Evolutionary conservation across 2,329 filamentous ascomycete species (phyloP).

Genomic region (Ambrosiella cleistominuta): DNA sequence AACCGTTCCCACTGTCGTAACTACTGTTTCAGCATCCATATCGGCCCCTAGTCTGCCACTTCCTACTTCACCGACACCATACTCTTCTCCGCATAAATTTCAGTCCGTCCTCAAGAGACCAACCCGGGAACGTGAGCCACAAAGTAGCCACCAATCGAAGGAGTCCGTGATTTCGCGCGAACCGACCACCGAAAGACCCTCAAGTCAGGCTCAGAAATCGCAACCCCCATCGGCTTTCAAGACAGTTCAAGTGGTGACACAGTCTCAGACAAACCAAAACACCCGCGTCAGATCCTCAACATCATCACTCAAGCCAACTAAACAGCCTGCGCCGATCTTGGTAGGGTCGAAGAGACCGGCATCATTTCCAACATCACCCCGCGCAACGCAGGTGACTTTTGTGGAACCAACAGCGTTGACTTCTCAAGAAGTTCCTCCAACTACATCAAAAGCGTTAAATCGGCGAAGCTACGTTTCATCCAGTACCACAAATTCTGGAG

Average conservation of each 20-base stretch:
- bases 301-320: slow-evolving; percentile 15
- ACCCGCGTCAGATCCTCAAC: slow-evolving; percentile 18
- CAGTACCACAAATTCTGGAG: slow-evolving; percentile 5
- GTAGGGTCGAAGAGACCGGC: slow-evolving; percentile 20
- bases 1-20: slow-evolving; percentile 4
- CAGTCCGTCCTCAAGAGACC: slow-evolving; percentile 8
- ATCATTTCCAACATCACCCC: slow-evolving; percentile 21
- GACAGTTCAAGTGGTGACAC: neutral
- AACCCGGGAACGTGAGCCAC: slow-evolving; percentile 4
- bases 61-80: slow-evolving; percentile 16
- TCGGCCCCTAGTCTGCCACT: slow-evolving; percentile 12
- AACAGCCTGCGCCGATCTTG: slow-evolving; percentile 10
- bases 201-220: neutral
- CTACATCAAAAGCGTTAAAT: slow-evolving; percentile 7
- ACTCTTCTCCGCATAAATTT: slow-evolving; percentile 9
- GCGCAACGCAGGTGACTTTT: slow-evolving; percentile 10
- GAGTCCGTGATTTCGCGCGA: neutral
- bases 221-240: slow-evolving; percentile 1
- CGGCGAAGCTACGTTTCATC: slow-evolving; percentile 7
- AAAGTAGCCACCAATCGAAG: neutral
- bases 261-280: slow-evolving; percentile 9
- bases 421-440: neutral
- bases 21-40: slow-evolving; percentile 9
- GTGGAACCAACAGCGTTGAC: slow-evolving; percentile 4
- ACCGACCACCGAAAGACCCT: neutral